A percentile compares a stretch with the other conserved stretches of the same genome.
Conservation (phyloP, 2,329 filamentous ascomycete genomes). For the Aspergillus sp. region DNA sequence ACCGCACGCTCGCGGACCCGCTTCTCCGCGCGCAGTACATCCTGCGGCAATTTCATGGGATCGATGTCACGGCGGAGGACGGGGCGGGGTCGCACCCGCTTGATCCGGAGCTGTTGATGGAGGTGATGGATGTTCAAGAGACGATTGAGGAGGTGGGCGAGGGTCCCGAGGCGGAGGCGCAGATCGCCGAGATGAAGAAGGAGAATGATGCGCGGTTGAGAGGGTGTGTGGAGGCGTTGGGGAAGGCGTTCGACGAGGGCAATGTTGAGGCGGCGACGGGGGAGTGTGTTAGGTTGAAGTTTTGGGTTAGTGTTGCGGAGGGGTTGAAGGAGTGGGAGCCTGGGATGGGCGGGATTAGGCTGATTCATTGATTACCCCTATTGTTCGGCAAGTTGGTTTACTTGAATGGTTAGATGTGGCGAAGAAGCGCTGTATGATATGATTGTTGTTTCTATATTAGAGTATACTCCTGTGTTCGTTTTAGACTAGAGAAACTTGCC, state of each 20-base stretch:
- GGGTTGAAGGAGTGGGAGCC: conserved; percentile 81
- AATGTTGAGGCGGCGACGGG: conserved; percentile 65
- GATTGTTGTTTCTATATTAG: background rate
- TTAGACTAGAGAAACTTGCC: background rate
- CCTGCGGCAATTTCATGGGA: conserved; percentile 62
- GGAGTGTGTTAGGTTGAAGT: conserved; percentile 77
- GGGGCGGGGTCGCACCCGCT: conserved; percentile 65
- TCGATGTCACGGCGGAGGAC: conserved; percentile 73
- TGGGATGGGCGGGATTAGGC: conserved; percentile 60
- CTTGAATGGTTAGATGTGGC: background rate
- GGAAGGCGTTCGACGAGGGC: conserved; percentile 63
- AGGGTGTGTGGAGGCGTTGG: conserved; percentile 63
- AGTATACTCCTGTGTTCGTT: background rate
- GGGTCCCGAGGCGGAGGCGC: conserved; percentile 52
- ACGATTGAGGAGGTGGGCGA: conserved; percentile 63
- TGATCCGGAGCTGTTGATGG: conserved; percentile 73
- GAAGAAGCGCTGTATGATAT: background rate
- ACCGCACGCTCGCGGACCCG: conserved; percentile 77
- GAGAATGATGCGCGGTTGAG: conserved; percentile 69
- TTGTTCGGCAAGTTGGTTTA: background rate
- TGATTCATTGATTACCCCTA: conserved; percentile 52
- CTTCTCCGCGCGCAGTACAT: conserved; percentile 86
- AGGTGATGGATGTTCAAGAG: conserved; percentile 80
- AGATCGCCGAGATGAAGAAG: conserved; percentile 64
- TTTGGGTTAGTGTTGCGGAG: conserved; percentile 87